Evolutionary conservation across 306 rosid species (phyloP), one percentile per base, ranked within the genome.

Genomic region (Dalbergia cochinchinensis): DNA sequence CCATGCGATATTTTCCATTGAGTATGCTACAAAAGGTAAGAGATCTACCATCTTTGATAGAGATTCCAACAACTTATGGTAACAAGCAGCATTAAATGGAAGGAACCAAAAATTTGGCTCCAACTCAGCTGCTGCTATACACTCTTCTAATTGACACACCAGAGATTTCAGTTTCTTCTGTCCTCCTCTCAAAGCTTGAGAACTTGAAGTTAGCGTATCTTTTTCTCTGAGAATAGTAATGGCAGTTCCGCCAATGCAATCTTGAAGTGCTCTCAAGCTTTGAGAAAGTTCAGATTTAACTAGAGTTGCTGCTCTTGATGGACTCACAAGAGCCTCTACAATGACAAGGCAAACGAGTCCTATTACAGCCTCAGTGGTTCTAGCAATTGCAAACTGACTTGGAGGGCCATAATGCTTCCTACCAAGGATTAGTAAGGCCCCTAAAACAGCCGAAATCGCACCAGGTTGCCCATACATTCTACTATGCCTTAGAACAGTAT

Each of bases 391-490:
- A 86, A 92, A 94, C 53, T 78, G 69, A 78, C 61, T 86, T 19
- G 98, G 92, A 50, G 83, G 15, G 34, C 91, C 90, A 67, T 86
- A 86, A 67, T 87, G 47, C 60, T 75, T 85, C 82, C 97, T 92
- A 37, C 98, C 98, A 65, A 92, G 81, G 80, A 94, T 86, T 39
- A 86, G 80, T 62, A 92, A 69, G n/a, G 94, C 97, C 22, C 92
- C 98, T n/a, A 87, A 74, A 47, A 84, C 91, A 48, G 92, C 91
- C 0, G 97, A 82, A 54, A 87, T 71, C 18, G 90, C 98, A 26
- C 98, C 98, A 41, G 94, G 84, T 91, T 83, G 86, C n/a, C 98
- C 97, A 57, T 92, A 94, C 91, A 88, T 88, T 83, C 79, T 90
- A 71, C 95, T 92, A 13, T 91, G 89, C 83, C 85, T 85, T 4